Conservation (phyloP, 495 filamentous ascomycete genomes). For the Penicilliopsis zonata region DNA sequence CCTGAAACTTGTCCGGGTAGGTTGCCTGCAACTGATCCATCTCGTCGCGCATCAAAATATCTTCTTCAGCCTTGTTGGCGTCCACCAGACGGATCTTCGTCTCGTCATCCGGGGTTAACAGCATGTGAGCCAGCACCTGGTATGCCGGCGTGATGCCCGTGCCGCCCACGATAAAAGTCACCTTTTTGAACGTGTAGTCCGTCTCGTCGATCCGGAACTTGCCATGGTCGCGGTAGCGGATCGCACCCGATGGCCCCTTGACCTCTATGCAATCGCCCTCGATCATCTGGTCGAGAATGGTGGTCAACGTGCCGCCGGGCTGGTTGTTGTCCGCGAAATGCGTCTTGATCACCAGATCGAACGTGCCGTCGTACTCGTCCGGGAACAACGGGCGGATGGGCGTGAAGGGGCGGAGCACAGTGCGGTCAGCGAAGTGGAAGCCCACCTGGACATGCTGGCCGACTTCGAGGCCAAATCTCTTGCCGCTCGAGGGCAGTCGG, state of each 20-base stretch:
- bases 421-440: slow-evolving; percentile 22
- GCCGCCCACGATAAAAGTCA: slow-evolving; percentile 7
- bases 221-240: slow-evolving; percentile 19
- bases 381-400: slow-evolving; percentile 23
- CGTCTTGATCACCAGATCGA: slow-evolving; percentile 29
- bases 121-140: slow-evolving; percentile 16
- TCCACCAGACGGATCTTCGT: slow-evolving; percentile 17
- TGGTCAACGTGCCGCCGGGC: slow-evolving; percentile 24
- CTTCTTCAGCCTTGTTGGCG: slow-evolving; percentile 20
- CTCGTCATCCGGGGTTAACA: slow-evolving; percentile 7
- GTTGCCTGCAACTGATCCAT: slow-evolving; percentile 20
- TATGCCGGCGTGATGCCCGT: slow-evolving; percentile 20
- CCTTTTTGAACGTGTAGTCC: slow-evolving; percentile 3
- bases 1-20: slow-evolving; percentile 13
- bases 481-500: slow-evolving; percentile 16
- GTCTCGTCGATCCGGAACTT: slow-evolving; percentile 11
- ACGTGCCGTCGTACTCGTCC: slow-evolving; percentile 22
- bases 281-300: slow-evolving; percentile 25
- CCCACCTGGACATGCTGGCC: slow-evolving; percentile 32
- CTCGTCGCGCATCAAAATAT: slow-evolving; percentile 24
- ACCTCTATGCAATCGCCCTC: slow-evolving; percentile 27
- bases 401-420: slow-evolving; percentile 29
- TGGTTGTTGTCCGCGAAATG: slow-evolving; percentile 18
- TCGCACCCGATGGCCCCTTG: slow-evolving; percentile 31
- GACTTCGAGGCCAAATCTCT: slow-evolving; percentile 26